phyloP scores from a whole-genome alignment of 176 grass and related monocot genomes.

The Lolium perenne region DNA sequence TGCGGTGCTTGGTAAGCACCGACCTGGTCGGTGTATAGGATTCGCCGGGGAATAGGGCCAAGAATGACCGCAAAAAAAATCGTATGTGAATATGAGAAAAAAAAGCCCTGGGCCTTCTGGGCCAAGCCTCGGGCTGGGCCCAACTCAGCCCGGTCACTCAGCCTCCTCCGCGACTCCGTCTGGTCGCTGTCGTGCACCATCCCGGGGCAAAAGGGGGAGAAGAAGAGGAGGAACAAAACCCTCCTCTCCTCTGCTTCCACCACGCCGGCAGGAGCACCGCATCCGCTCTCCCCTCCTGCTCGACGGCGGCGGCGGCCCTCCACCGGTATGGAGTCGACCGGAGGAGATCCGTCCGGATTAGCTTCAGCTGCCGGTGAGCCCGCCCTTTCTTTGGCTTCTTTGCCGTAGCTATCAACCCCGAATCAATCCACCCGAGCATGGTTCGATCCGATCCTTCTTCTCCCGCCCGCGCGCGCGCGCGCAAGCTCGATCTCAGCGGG shows the following conservation, averaged over 20 bases:
- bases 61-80: too few species aligned
- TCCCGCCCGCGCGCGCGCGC: not conserved
- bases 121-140: not conserved
- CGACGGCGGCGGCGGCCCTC: not conserved
- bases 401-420: constrained; percentile 1
- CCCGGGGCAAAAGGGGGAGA: not conserved
- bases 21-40: too few species aligned
- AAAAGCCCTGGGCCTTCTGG: not conserved
- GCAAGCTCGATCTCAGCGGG: not conserved
- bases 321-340: constrained; percentile 9
- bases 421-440: constrained; percentile 9
- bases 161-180: not conserved
- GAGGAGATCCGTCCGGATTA: constrained; percentile 25
- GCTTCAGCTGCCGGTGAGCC: constrained; percentile 9
- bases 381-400: constrained; percentile 3
- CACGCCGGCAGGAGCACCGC: not conserved
- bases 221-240: constrained; percentile 4
- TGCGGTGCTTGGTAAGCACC: too few species aligned
- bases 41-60: too few species aligned
- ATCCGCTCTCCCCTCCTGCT: not conserved
- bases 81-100: not conserved
- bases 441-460: constrained; percentile 14
- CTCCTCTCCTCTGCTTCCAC: not conserved
- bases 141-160: not conserved
- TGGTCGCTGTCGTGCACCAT: constrained; percentile 25